These are phyloP conservation scores for Parathielavia appendiculata DNA, from an alignment of 495 filamentous ascomycete genomes.

Conservation along the genomic window DNA sequence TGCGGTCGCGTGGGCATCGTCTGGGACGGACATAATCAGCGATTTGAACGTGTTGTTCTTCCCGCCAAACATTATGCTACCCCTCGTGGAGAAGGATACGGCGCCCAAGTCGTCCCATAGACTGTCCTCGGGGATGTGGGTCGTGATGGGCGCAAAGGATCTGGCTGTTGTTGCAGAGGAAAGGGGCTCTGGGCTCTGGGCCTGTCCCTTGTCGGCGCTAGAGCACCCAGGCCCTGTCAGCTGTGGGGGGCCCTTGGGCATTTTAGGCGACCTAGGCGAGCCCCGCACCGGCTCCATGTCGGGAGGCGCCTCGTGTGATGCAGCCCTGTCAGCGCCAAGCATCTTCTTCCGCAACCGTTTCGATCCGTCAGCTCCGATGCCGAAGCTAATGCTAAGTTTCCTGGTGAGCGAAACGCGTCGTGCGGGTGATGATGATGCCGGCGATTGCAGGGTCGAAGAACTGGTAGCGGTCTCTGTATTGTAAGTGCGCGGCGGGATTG, in stretches of 20 bases:
- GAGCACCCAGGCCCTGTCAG: conserved; percentile 24
- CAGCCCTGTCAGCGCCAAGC: conserved; percentile 25
- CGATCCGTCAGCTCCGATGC: conserved; percentile 30
- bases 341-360: conserved; percentile 36
- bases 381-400: conserved; percentile 37
- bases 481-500: conserved; percentile 6
- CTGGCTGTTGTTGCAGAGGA: conserved; percentile 17
- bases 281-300: conserved; percentile 17
- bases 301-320: conserved; percentile 17
- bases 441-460: conserved; percentile 15
- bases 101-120: conserved; percentile 47
- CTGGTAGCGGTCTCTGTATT: conserved; percentile 1
- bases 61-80: conserved; percentile 61
- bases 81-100: conserved; percentile 54
- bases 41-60: conserved; percentile 32
- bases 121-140: conserved; percentile 48
- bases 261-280: conserved; percentile 22
- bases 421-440: conserved; percentile 19
- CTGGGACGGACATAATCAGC: conserved; percentile 10
- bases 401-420: conserved; percentile 19
- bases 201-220: conserved; percentile 4
- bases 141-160: conserved; percentile 44
- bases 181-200: conserved; percentile 20
- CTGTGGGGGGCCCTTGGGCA: conserved; percentile 27
- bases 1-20: conserved; percentile 4